A percentile compares a stretch with the other conserved stretches of the same genome.
Conservation (phyloP, 2,329 filamentous ascomycete species). For the Coniochaeta sp. region DNA sequence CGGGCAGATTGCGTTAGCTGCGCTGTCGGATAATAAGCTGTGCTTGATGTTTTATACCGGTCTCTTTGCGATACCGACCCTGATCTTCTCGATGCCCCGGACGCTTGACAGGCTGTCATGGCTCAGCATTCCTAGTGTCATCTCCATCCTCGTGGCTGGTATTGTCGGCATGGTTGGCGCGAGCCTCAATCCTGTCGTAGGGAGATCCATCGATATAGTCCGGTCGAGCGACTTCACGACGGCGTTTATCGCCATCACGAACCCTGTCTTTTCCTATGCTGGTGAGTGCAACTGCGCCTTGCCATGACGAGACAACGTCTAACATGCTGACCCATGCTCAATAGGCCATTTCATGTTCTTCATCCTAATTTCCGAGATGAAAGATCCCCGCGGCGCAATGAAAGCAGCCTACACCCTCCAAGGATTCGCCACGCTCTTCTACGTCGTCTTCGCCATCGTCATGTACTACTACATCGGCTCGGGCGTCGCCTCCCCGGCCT, state of each 20-base stretch:
- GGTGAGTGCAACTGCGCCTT: slow-evolving; percentile 15
- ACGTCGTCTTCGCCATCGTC: slow-evolving; percentile 41
- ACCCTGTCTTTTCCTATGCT: slow-evolving; percentile 44
- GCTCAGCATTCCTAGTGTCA: slow-evolving; percentile 33
- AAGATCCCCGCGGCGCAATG: slow-evolving; percentile 39
- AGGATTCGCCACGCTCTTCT: slow-evolving; percentile 39
- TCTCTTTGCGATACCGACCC: slow-evolving; percentile 39
- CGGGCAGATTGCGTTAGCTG: slow-evolving; percentile 39
- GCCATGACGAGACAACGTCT: neutral
- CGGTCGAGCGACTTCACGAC: slow-evolving; percentile 29
- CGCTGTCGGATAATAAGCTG: slow-evolving; percentile 35
- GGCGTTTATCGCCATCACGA: slow-evolving; percentile 39
- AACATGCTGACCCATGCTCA: neutral
- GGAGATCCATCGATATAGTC: slow-evolving; percentile 27
- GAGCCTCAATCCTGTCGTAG: slow-evolving; percentile 28
- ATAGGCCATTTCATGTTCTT: slow-evolving; percentile 43
- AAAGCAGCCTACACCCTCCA: slow-evolving; percentile 43
- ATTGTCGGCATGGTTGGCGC: slow-evolving; percentile 43
- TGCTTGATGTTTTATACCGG: slow-evolving; percentile 42
- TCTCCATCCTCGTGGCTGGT: slow-evolving; percentile 40
- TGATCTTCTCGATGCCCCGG: slow-evolving; percentile 38
- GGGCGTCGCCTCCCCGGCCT: slow-evolving; percentile 35
- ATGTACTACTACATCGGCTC: slow-evolving; percentile 41
- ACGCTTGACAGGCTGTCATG: slow-evolving; percentile 41
- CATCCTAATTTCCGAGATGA: slow-evolving; percentile 45